Conservation (phyloP, 139 green algal genomes). For the Asterochloris sp. region DNA sequence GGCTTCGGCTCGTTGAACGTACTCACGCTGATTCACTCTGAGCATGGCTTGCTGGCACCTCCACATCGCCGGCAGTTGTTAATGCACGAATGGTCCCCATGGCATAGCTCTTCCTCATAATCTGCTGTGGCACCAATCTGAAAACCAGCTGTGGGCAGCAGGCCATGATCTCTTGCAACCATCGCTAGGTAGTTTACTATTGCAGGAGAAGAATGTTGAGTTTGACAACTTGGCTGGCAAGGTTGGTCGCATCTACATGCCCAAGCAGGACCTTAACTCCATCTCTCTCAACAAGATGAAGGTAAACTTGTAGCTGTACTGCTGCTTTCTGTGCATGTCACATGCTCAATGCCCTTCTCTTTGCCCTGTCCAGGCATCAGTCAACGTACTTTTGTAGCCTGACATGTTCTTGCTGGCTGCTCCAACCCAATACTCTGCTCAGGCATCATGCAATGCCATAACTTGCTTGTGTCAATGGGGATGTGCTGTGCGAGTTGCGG, state of each 20-base stretch:
- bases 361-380: too few relatives aligned
- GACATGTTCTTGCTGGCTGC: too few relatives aligned
- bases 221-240: conserved; percentile 74
- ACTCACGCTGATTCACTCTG: conserved; percentile 10
- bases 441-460: too few relatives aligned
- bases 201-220: conserved; percentile 86
- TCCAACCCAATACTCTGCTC: too few relatives aligned
- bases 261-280: conserved; percentile 73
- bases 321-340: too few relatives aligned
- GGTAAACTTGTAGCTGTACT: conserved; percentile 18
- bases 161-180: too few relatives aligned
- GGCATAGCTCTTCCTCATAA: background rate
- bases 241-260: conserved; percentile 93
- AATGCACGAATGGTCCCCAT: background rate
- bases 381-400: too few relatives aligned
- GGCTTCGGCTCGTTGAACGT: conserved; percentile 18
- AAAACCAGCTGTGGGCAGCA: background rate
- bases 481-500: too few relatives aligned
- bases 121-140: background rate
- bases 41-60: background rate
- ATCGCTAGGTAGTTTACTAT: background rate
- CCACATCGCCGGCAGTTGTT: too few relatives aligned
- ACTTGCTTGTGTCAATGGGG: too few relatives aligned
- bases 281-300: conserved; percentile 86
- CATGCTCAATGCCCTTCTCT: too few relatives aligned